Evolutionary conservation across 31 red algal species (phyloP).

Genomic region (Odonthalia washingtoniensis): DNA sequence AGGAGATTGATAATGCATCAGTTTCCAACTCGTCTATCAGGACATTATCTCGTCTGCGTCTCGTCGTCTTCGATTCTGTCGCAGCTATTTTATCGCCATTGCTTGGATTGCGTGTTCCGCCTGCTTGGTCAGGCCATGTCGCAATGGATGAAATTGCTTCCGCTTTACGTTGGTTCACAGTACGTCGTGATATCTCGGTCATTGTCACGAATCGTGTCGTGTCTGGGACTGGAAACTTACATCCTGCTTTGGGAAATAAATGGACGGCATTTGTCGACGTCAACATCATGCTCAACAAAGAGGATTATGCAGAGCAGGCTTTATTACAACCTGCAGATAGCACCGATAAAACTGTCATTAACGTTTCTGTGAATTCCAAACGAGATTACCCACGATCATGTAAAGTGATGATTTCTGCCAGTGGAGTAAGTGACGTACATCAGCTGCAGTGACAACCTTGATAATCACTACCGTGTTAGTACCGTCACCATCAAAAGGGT

Average conservation of each 20-base stretch:
- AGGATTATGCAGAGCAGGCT: neutral
- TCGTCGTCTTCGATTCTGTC: conserved; percentile 54
- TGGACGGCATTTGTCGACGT: conserved; percentile 67
- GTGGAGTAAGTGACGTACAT: neutral
- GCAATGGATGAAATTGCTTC: conserved; percentile 35
- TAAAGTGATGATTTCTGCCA: neutral
- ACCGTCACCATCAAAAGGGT: no score
- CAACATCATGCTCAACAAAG: neutral
- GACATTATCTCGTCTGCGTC: neutral
- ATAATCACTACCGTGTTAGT: no score
- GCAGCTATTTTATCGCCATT: conserved; percentile 52
- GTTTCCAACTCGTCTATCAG: neutral
- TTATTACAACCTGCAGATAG: neutral
- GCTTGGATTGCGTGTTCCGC: conserved; percentile 35
- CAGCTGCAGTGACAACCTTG: no score
- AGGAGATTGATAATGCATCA: neutral
- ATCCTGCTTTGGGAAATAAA: conserved; percentile 55
- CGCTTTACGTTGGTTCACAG: conserved; percentile 28
- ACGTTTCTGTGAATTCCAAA: conserved; percentile 3
- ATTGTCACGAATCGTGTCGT: conserved; percentile 74
- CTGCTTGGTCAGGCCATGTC: conserved; percentile 57
- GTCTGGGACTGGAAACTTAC: neutral
- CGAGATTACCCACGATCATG: neutral
- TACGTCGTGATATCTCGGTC: conserved; percentile 32
- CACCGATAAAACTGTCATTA: neutral